Conservation (phyloP, 257 asterid genomes). For the Cordia subcordata region DNA sequence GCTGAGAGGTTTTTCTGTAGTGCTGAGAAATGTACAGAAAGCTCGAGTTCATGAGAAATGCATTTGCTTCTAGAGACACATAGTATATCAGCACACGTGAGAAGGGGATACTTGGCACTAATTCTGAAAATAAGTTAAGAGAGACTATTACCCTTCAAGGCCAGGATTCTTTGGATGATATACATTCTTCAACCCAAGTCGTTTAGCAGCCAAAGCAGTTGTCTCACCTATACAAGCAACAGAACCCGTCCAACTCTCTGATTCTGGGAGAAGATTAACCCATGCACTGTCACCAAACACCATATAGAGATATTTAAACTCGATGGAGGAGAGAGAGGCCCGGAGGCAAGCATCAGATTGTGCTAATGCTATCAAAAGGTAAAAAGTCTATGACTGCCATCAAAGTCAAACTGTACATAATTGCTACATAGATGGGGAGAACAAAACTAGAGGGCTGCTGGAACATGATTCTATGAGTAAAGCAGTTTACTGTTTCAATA, state of each 20-base stretch:
- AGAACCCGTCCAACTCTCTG: constrained; percentile 46
- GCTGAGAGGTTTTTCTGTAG: too few relatives aligned
- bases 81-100: too few relatives aligned
- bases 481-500: background rate
- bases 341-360: background rate
- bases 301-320: constrained; percentile 7
- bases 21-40: too few relatives aligned
- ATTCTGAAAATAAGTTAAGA: background rate
- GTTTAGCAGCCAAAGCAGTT: constrained; percentile 70
- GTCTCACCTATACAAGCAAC: constrained; percentile 92
- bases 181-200: constrained; percentile 52
- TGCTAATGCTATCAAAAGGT: background rate
- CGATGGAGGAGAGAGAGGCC: background rate
- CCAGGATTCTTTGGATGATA: constrained; percentile 70
- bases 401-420: too few relatives aligned
- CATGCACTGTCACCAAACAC: constrained; percentile 50
- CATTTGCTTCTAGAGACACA: too few relatives aligned
- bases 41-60: too few relatives aligned
- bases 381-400: too few relatives aligned
- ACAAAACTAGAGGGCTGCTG: background rate
- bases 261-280: constrained; percentile 50
- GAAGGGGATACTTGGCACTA: background rate
- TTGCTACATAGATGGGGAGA: too few relatives aligned
- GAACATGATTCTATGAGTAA: background rate
- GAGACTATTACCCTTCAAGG: constrained; percentile 58